Evolutionary conservation across 2,329 filamentous ascomycete genomes (phyloP), one percentile per base, ranked within the genome.

Genomic region (Phaeosphaeriaceae sp.): DNA sequence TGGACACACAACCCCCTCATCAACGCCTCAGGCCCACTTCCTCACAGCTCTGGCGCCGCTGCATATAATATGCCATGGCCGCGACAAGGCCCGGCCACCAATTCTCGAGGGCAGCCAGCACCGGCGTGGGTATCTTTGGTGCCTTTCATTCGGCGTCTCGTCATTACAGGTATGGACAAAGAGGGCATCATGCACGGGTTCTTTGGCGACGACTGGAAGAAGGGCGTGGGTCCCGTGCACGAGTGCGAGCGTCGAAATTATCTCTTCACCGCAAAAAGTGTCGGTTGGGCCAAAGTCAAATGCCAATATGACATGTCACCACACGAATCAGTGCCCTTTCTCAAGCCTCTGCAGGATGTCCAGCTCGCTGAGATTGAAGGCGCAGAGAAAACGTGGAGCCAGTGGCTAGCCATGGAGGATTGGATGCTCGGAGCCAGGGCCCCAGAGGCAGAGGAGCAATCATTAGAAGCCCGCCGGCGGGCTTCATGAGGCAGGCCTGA

Each of bases 401-500:
- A 94, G 70, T 98, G 94, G 94, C 81, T 97, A 31, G 92, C 92
- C 13, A 96, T 97, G 92, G 92, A 97, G 77, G 94, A 97, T 77
- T 98, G 94, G 94, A 96, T 97, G 93, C 82, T 97, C n/a, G 93
- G 93, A 1, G 91, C 91, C 1, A 82, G 91, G 60, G 89, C 89
- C 31, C 91, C 90, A 7, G 70, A 74, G 56, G 71, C 70, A n/a
- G 71, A 74, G 42, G 72, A 73, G 44, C 63, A 66, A 31, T 61
- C 57, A 24, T 62, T 58, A 31, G 68, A 70, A 41, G 57, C 60
- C 25, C 66, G 62, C 59, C 66, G 66, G 54, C 66, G 66, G 53
- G 57, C 57, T 41, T 69, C 66, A 48, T 69, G 57, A 67, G 54
- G 45, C 36, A 22, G 54, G 52, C 49, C 50, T 63, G 62, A 61